phyloP scores from a whole-genome alignment of 31 red algal genomes.

The Endocladia muricata region DNA sequence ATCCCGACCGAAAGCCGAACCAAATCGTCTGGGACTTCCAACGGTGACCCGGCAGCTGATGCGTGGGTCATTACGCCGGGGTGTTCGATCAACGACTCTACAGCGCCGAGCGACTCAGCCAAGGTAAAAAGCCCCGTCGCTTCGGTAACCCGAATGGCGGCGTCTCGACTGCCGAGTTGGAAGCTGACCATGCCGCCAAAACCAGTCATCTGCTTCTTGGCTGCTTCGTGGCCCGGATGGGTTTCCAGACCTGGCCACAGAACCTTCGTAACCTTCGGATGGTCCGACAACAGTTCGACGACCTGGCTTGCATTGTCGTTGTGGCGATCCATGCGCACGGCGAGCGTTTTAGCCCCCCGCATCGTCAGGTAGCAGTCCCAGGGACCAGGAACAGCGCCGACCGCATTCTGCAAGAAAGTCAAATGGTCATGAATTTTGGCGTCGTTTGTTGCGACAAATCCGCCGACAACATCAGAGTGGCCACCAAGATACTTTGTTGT shows the following conservation, averaged over 20 bases:
- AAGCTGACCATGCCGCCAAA: constrained; percentile 71
- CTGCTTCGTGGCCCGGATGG: constrained; percentile 51
- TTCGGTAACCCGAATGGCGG: constrained; percentile 10
- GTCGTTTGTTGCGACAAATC: constrained; percentile 11
- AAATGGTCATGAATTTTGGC: constrained; percentile 19
- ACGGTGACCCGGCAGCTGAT: constrained; percentile 24
- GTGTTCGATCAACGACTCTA: constrained; percentile 46
- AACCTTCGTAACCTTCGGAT: constrained; percentile 23
- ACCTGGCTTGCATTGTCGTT: constrained; percentile 43
- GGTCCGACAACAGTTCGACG: constrained; percentile 26
- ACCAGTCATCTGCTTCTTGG: constrained; percentile 17
- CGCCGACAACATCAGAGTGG: constrained; percentile 68
- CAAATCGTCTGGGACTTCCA: constrained; percentile 36
- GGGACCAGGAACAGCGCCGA: constrained; percentile 31
- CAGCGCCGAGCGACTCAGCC: constrained; percentile 53
- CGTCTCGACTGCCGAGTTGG: constrained; percentile 21
- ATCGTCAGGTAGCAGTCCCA: constrained; percentile 48
- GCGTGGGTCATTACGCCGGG: constrained; percentile 48
- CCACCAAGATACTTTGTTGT: constrained; percentile 70
- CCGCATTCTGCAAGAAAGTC: too few relatives aligned
- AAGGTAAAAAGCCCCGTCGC: constrained; percentile 3
- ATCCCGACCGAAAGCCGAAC: constrained; percentile 67
- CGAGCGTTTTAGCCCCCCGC: constrained; percentile 66
- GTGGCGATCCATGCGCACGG: constrained; percentile 47
- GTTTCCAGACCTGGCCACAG: constrained; percentile 43